Percentiles rank a stretch among this genome's conserved stretches.
These are phyloP conservation scores for Botrytis cinerea DNA, from an alignment of 2,329 filamentous ascomycete genomes.

Conservation along the genomic window DNA sequence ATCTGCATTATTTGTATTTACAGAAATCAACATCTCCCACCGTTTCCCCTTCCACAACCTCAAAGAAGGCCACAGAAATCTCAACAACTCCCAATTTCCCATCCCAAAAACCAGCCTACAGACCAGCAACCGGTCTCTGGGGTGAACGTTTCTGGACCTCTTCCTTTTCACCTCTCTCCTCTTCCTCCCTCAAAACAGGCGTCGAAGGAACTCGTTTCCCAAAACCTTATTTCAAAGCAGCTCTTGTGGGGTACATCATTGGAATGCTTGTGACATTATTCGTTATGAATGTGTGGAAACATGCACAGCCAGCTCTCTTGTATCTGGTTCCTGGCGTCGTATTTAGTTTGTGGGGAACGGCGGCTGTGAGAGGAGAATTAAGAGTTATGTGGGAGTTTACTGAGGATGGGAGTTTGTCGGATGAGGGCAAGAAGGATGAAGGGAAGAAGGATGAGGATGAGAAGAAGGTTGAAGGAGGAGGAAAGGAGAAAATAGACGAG, in stretches of 20 bases:
- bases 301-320: conserved; percentile 85
- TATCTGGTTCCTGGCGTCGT: conserved; percentile 91
- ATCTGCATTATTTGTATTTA: conserved; percentile 75
- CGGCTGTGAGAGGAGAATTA: conserved; percentile 68
- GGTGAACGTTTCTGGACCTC: conserved; percentile 79
- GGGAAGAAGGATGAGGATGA: conserved; percentile 26
- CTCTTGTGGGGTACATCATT: conserved; percentile 72
- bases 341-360: conserved; percentile 73
- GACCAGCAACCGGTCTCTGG: conserved; percentile 71
- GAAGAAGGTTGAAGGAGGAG: neutral
- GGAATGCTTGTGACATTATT: conserved; percentile 77
- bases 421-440: conserved; percentile 28
- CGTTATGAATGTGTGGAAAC: conserved; percentile 75
- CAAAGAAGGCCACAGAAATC: neutral
- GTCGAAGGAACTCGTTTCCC: conserved; percentile 56
- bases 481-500: conserved; percentile 22
- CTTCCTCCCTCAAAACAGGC: neutral
- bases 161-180: neutral
- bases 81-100: conserved; percentile 43
- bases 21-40: conserved; percentile 47
- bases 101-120: conserved; percentile 47
- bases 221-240: conserved; percentile 83
- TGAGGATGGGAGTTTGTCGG: conserved; percentile 64
- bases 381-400: conserved; percentile 74
- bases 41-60: conserved; percentile 8